A percentile compares a stretch with the other conserved stretches of the same genome.
Evolutionary conservation across 805 yeast genomes (phyloP).

Genomic region (Grigorovia humatica): DNA sequence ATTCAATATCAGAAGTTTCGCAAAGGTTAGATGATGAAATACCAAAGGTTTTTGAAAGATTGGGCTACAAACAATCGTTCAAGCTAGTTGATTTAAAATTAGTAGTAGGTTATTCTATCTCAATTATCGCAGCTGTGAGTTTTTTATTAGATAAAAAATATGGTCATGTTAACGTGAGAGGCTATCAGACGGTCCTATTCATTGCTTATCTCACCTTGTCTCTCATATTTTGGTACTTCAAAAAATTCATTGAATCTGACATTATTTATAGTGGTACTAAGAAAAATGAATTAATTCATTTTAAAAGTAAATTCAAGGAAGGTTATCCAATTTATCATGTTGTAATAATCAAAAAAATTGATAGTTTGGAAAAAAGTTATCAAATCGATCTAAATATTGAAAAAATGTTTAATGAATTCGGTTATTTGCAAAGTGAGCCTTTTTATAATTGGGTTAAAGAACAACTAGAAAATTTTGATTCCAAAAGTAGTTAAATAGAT

Average conservation of each 20-base stretch:
- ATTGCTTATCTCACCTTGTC: constrained; percentile 34
- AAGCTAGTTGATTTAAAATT: constrained; percentile 35
- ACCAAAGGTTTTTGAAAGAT: constrained; percentile 17
- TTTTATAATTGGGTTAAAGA: constrained; percentile 31
- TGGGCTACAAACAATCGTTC: constrained; percentile 17
- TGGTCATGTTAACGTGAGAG: constrained; percentile 33
- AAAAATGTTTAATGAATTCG: constrained; percentile 31
- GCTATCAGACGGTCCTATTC: constrained; percentile 33
- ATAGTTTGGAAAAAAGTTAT: constrained; percentile 9
- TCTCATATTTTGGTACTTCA: constrained; percentile 30
- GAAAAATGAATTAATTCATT: constrained; percentile 18
- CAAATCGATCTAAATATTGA: constrained; percentile 22
- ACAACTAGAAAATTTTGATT: constrained; percentile 29
- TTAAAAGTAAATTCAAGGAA: constrained; percentile 29
- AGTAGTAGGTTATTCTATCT: constrained; percentile 42
- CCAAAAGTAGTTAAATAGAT: constrained; percentile 26
- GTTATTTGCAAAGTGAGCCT: constrained; percentile 35
- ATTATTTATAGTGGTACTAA: constrained; percentile 36
- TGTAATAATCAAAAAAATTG: constrained; percentile 20
- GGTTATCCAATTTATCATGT: constrained; percentile 37
- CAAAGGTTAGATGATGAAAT: constrained; percentile 24
- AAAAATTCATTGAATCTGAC: constrained; percentile 31
- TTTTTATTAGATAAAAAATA: constrained; percentile 42
- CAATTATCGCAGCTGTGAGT: constrained; percentile 38
- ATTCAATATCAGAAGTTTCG: constrained; percentile 24